Percentiles rank a stretch among this genome's conserved stretches.
phyloP scores from a whole-genome alignment of 1,139 yeast genomes.

The Sugiyamaella grinbergsii region DNA sequence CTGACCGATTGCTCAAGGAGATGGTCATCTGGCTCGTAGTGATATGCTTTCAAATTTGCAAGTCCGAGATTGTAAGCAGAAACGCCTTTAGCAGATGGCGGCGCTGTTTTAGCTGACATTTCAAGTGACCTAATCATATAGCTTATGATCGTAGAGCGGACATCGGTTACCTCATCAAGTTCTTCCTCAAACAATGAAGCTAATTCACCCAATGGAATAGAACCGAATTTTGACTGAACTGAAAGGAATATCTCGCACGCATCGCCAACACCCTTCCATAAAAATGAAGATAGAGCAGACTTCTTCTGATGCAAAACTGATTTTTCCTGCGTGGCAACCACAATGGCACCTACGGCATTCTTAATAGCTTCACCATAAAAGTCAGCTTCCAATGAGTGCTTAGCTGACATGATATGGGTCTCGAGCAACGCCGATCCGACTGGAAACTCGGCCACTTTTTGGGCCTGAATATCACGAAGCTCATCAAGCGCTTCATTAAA shows the following conservation, averaged over 20 bases:
- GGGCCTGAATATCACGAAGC: conserved; percentile 38
- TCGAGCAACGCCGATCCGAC: conserved; percentile 52
- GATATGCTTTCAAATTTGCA: conserved; percentile 56
- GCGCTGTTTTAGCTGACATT: conserved; percentile 39
- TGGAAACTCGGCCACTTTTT: not conserved
- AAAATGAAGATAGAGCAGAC: conserved; percentile 13
- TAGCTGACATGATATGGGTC: conserved; percentile 57
- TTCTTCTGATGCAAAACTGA: conserved; percentile 22
- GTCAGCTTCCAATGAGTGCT: conserved; percentile 57
- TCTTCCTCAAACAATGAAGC: conserved; percentile 20
- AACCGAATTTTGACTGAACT: conserved; percentile 46
- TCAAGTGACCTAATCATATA: conserved; percentile 30
- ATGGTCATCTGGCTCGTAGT: conserved; percentile 30
- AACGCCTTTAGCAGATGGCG: conserved; percentile 48
- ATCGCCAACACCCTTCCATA: conserved; percentile 61
- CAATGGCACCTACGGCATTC: conserved; percentile 44
- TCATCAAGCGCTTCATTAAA: conserved; percentile 51
- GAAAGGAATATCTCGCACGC: conserved; percentile 50
- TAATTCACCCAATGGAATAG: conserved; percentile 46
- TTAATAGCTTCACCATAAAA: conserved; percentile 65
- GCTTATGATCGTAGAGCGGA: conserved; percentile 19
- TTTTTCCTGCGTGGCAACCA: conserved; percentile 42
- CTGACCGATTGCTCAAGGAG: conserved; percentile 55
- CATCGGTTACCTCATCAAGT: conserved; percentile 23
- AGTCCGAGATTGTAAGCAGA: conserved; percentile 72